Conservation (phyloP, 2,329 filamentous ascomycete species). For the Herpotrichia juniperi region DNA sequence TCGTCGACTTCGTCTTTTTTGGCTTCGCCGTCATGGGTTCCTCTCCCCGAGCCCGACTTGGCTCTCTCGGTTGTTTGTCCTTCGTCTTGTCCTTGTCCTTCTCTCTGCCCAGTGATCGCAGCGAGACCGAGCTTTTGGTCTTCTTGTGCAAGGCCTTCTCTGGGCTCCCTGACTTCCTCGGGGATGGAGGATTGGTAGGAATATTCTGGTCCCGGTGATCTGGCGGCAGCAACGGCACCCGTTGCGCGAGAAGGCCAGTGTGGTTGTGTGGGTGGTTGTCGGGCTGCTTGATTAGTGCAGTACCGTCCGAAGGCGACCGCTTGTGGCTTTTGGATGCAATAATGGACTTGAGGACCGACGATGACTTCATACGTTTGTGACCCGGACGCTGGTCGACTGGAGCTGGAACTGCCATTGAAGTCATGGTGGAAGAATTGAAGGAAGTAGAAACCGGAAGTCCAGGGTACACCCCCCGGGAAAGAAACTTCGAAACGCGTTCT, state of each 20-base stretch:
- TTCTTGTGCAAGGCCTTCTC: slow-evolving; percentile 56
- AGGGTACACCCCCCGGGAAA: slow-evolving; percentile 14
- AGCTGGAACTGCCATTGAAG: slow-evolving; percentile 10
- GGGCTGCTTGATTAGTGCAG: slow-evolving; percentile 29
- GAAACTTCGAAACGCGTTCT: slow-evolving; percentile 22
- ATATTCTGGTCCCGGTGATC: slow-evolving; percentile 52
- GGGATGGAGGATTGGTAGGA: slow-evolving; percentile 39
- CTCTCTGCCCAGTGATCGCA: slow-evolving; percentile 58
- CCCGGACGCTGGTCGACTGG: slow-evolving; percentile 16
- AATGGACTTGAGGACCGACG: slow-evolving; percentile 57
- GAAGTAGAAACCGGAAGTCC: slow-evolving; percentile 11
- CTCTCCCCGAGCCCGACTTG: slow-evolving; percentile 31
- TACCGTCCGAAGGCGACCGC: slow-evolving; percentile 52
- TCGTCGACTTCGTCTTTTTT: slow-evolving; percentile 81
- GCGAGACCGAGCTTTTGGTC: slow-evolving; percentile 60
- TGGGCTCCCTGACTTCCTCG: slow-evolving; percentile 47
- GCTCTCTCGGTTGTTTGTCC: slow-evolving; percentile 40
- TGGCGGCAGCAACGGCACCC: slow-evolving; percentile 54
- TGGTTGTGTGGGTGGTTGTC: slow-evolving; percentile 31
- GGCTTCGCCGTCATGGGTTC: slow-evolving; percentile 47
- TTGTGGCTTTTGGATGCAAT: slow-evolving; percentile 58
- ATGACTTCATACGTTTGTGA: slow-evolving; percentile 49
- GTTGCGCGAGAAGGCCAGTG: slow-evolving; percentile 25
- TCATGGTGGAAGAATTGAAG: slow-evolving; percentile 8
- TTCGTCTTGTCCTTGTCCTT: slow-evolving; percentile 39